Conservation (phyloP, 2,329 filamentous ascomycete species). For the Apiospora koreana region DNA sequence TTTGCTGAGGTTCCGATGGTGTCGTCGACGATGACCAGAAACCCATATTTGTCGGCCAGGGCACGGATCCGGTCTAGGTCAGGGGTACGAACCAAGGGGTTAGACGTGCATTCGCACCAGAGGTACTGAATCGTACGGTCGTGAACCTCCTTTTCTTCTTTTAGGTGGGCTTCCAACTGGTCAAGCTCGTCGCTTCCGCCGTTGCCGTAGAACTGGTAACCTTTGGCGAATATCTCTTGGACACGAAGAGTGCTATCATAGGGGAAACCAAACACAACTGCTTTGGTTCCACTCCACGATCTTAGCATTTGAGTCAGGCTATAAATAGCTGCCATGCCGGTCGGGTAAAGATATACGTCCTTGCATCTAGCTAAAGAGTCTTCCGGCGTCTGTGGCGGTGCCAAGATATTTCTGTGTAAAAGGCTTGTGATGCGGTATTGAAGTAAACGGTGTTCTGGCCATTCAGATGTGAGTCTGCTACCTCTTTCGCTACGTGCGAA, state of each 20-base stretch:
- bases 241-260: neutral
- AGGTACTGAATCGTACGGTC: constrained; percentile 74
- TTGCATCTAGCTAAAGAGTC: neutral
- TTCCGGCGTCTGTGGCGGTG: neutral
- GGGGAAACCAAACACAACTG: neutral
- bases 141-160: constrained; percentile 61
- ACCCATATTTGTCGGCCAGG: constrained; percentile 81
- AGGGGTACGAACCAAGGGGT: constrained; percentile 83
- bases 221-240: neutral
- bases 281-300: neutral
- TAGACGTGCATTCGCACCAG: constrained; percentile 94
- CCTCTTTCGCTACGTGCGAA: too few relatives aligned
- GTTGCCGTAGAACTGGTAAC: constrained; percentile 45
- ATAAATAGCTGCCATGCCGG: neutral
- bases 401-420: neutral
- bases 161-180: constrained; percentile 73
- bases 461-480: neutral
- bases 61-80: constrained; percentile 81
- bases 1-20: constrained; percentile 97
- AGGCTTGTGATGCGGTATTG: neutral
- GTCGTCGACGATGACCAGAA: constrained; percentile 90
- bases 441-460: neutral
- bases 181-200: constrained; percentile 80
- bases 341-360: neutral
- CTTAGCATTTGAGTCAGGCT: neutral